Evolutionary conservation across 352 stramenopile species (phyloP).

Genomic region (Globisporangium camurandrum): DNA sequence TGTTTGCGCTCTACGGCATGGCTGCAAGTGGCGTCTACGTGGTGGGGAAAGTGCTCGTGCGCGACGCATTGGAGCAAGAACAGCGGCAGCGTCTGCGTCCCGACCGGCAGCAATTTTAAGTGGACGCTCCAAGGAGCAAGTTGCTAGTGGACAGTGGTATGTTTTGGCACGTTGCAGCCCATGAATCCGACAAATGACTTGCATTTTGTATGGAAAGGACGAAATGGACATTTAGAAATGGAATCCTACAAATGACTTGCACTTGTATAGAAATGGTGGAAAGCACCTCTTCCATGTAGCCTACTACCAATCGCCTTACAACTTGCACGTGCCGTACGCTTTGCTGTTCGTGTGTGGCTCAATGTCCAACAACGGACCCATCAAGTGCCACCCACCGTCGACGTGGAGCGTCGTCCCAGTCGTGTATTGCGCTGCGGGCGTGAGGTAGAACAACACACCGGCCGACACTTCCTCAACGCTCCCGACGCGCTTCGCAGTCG

Average conservation of each 20-base stretch:
- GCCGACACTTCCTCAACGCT: conserved; percentile 84
- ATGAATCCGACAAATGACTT: not conserved
- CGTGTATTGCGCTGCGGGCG: conserved; percentile 75
- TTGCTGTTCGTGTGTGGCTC: conserved; percentile 60
- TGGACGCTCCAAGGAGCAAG: no score
- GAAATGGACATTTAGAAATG: no score
- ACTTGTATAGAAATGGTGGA: not conserved
- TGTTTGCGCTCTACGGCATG: conserved; percentile 83
- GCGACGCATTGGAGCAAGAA: conserved; percentile 70
- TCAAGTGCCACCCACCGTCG: conserved; percentile 62
- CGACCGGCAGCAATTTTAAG: conserved; percentile 18
- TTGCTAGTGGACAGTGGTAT: no score
- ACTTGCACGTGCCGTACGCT: conserved; percentile 55
- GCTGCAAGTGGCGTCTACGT: conserved; percentile 75
- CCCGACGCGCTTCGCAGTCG: conserved; percentile 81
- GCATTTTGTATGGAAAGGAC: not conserved
- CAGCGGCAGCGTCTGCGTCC: conserved; percentile 47
- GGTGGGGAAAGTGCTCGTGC: conserved; percentile 65
- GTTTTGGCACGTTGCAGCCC: no score
- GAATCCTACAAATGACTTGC: no score
- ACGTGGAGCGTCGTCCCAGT: conserved; percentile 77
- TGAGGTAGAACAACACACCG: conserved; percentile 79
- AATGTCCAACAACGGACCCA: conserved; percentile 49
- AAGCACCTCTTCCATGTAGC: not conserved
- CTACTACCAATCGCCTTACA: conserved; percentile 14